These are phyloP conservation scores for Amauroascus verrucosus DNA, from an alignment of 2,329 filamentous ascomycete species.

Conservation along the genomic window DNA sequence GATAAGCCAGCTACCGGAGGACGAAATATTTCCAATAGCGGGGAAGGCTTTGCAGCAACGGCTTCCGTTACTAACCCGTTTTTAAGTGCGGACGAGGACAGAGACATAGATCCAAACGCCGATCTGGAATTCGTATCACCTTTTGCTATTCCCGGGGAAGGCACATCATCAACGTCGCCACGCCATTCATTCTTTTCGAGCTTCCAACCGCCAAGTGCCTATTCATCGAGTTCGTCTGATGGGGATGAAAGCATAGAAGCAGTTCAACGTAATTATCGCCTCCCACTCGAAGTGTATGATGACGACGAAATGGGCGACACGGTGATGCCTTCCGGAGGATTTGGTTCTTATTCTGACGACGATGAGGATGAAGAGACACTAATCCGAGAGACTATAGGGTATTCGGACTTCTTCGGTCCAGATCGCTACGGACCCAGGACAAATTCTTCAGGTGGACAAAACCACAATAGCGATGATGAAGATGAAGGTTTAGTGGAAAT, in stretches of 20 bases:
- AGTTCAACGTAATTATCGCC: conserved; percentile 35
- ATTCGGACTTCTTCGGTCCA: conserved; percentile 53
- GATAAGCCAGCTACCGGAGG: neutral
- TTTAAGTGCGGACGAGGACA: conserved; percentile 2
- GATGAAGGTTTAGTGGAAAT: conserved; percentile 39
- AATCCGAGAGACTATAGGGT: conserved; percentile 56
- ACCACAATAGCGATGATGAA: conserved; percentile 35
- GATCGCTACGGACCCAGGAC: conserved; percentile 4
- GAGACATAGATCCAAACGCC: conserved; percentile 4
- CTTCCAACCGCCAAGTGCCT: conserved; percentile 29
- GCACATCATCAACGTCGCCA: conserved; percentile 19
- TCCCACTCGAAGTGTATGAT: conserved; percentile 48
- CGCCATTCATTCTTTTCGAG: conserved; percentile 30
- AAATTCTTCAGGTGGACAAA: conserved; percentile 11
- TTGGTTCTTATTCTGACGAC: conserved; percentile 40
- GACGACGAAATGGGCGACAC: conserved; percentile 46
- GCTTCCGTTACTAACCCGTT: conserved; percentile 3
- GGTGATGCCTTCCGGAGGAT: conserved; percentile 33
- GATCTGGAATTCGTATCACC: conserved; percentile 9
- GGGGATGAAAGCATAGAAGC: conserved; percentile 31
- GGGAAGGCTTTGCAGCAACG: neutral
- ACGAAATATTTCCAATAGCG: neutral
- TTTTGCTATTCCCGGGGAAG: conserved; percentile 5
- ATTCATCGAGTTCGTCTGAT: conserved; percentile 35
- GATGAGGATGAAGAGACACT: conserved; percentile 45